Base-by-base conservation (phyloP, 495 filamentous ascomycete genomes). In the Trichoderma erinaceum region DNA sequence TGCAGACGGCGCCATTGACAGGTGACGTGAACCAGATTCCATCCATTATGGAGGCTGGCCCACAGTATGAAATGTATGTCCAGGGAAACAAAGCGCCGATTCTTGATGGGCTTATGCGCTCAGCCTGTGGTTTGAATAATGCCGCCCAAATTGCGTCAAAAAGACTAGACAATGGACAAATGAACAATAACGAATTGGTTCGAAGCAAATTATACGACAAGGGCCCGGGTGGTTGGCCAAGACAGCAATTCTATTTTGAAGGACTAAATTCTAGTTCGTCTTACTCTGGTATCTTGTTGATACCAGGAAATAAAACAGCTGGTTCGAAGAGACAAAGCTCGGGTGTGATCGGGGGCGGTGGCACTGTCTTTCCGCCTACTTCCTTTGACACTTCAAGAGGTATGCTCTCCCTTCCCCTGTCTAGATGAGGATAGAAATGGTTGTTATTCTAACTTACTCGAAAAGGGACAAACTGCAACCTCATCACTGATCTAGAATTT, bases 161-260 rank as follows among this genome's bases (percentile, higher is more conserved):
- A 65, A 69, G 79, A 32, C 79, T 78, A 12, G 44, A 46, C 50
- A 41, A 46, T 29, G 41, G 41, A 25, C n/a, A 27, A 5, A 61
- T 61, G 56, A 71, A 76, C 41, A 74, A 69, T 32, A 71, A 75
- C 0, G 77, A 76, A 66, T 78, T 83, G 50, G 78, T 88, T 16
- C 78, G 86, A 21, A 83, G 83, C 41, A 82, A 83, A 58, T 90
- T 96, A 83, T 95, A 90, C 2, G 84, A 74, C 29, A 81, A 86
- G 3, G 87, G 88, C 4, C 76, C 80, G 0, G 83, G 82, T 6
- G 86, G 86, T 64, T 75, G 86, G 52, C 90, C 91, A 0, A 90
- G 90, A 72, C 86, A 96, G 77, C 91, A 97, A 73, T 96, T 98
- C 76, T 91, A 94, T 70, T 78, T 97, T 41, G 86, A 81, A 18